These are phyloP conservation scores for Ophiostoma himal-ulmi DNA, from an alignment of 2,329 filamentous ascomycete species.

Conservation along the genomic window DNA sequence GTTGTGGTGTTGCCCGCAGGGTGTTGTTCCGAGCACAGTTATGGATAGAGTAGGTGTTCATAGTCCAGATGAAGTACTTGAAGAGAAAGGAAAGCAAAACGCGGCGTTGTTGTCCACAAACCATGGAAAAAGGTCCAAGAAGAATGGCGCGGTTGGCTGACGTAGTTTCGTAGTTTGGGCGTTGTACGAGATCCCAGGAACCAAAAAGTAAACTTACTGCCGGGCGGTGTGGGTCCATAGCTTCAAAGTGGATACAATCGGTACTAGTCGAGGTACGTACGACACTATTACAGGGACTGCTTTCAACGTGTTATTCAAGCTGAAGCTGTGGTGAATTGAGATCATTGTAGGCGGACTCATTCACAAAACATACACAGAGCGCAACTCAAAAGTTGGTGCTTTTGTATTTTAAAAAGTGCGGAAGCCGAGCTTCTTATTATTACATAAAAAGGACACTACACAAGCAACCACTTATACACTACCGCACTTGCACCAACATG, in stretches of 20 bases:
- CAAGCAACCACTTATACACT: too few relatives aligned
- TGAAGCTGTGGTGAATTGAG: background rate
- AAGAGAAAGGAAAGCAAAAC: background rate
- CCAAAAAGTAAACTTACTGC: slow-evolving; percentile 22
- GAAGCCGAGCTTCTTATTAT: background rate
- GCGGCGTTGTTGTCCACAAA: background rate
- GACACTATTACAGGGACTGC: background rate
- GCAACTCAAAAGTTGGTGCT: background rate
- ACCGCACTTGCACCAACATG: background rate
- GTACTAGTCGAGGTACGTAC: background rate
- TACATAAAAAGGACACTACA: background rate
- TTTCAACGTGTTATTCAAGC: slow-evolving; percentile 8
- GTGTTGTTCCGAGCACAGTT: background rate
- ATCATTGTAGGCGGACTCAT: background rate
- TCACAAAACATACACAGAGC: background rate
- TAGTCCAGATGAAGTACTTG: background rate
- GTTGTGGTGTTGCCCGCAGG: background rate
- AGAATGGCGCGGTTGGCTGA: slow-evolving; percentile 6
- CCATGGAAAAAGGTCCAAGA: background rate
- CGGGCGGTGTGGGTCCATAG: slow-evolving; percentile 24
- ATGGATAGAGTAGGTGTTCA: background rate
- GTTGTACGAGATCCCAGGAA: background rate
- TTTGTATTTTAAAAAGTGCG: background rate
- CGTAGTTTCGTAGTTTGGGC: slow-evolving; percentile 5
- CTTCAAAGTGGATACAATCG: background rate